Base-by-base conservation (phyloP, 306 rosid genomes). In the Castanospermum australe region DNA sequence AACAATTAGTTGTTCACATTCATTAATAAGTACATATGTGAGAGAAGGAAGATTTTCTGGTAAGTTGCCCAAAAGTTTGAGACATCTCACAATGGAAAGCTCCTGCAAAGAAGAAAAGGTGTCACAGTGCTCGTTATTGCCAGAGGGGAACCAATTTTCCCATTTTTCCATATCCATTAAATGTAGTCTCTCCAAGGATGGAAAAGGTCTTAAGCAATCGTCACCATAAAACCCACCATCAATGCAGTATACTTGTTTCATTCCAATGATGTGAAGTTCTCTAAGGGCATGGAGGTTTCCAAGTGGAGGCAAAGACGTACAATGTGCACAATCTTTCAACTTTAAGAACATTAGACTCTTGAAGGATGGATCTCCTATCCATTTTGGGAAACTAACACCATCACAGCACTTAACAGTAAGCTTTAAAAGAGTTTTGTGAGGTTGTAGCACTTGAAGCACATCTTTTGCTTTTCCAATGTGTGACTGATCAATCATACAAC, bases 121-220 rank as follows among this genome's bases (percentile, higher is more conserved):
- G 21, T 47, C 44, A 28, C 20, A 36, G 5, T 69, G 75, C 44
- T 47, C 75, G 8, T 28, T 30, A 50, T 4, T 67, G 22, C 11
- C 25, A 8, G 42, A 30, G 11, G 39, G 60, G 45, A 47, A n/a
- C 75, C 60, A 69, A 30, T 48, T 14, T 69, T 18, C 21, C 60
- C 75, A 69, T 30, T 69, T 47, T 47, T 69, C 75, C 75, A 69
- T 69, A 17, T 69, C 60, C 60, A n/a, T 48, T 5, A 70, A 48
- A 33, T 32, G 30, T 50, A 70, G 45, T 32, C 45, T 70, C 32
- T 70, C 75, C 47, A 70, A 50, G 61, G 62, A 70, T n/a, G 75
- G 62, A 30, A 70, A 48, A n/a, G 75, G 75, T 8, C 18, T 50
- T 5, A 4, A 70, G 75, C 72, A 48, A 11, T 32, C 41, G 6